A percentile compares a stretch with the other conserved stretches of the same genome.
Conservation (phyloP, 1,139 yeast genomes). For the Geotrichum restrictum region DNA sequence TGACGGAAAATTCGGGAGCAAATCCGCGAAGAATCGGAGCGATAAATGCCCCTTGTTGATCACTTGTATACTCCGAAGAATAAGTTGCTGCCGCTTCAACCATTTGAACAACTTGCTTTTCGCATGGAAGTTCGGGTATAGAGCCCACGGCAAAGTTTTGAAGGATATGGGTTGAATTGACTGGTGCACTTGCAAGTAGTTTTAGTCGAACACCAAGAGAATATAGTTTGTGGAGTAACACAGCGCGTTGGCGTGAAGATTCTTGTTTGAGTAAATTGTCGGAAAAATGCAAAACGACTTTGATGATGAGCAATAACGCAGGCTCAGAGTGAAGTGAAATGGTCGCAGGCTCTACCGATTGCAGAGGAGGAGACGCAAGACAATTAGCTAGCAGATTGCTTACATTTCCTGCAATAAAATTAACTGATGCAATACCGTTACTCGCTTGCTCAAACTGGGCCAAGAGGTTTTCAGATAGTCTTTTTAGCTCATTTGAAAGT, state of each 20-base stretch:
- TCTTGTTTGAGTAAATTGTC: conserved; percentile 64
- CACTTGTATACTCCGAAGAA: conserved; percentile 43
- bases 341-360: too few relatives aligned
- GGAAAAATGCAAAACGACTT: conserved; percentile 58
- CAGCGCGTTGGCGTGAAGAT: conserved; percentile 60
- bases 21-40: conserved; percentile 87
- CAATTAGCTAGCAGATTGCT: too few relatives aligned
- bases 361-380: too few relatives aligned
- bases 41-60: conserved; percentile 85
- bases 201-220: conserved; percentile 34
- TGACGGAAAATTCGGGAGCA: conserved; percentile 49
- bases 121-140: conserved; percentile 47
- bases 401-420: too few relatives aligned
- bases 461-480: too few relatives aligned
- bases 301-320: too few relatives aligned
- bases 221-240: conserved; percentile 51
- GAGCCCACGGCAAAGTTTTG: conserved; percentile 42
- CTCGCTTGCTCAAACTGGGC: too few relatives aligned
- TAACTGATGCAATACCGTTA: too few relatives aligned
- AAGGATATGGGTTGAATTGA: background rate
- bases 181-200: background rate
- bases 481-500: too few relatives aligned
- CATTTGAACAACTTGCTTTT: conserved; percentile 44
- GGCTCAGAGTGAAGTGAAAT: too few relatives aligned
- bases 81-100: conserved; percentile 45